Evolutionary conservation across 306 rosid species (phyloP).

Genomic region (Cucurbita argyrosperma): DNA sequence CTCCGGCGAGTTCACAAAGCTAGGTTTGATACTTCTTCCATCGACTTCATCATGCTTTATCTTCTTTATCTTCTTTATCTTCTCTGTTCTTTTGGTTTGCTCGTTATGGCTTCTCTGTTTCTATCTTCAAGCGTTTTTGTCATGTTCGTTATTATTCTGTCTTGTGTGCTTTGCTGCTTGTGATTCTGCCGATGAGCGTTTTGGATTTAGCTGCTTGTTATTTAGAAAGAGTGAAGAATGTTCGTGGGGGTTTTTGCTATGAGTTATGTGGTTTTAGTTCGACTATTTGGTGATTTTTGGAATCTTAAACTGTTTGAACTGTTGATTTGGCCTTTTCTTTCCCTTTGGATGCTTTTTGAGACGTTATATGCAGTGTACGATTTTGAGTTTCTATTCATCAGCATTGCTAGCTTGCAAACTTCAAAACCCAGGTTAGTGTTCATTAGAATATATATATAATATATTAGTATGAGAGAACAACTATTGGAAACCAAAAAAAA

Average conservation of each 20-base stretch:
- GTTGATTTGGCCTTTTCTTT: not conserved
- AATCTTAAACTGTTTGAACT: not conserved
- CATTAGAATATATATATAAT: not conserved
- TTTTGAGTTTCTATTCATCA: not conserved
- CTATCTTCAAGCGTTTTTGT: not conserved
- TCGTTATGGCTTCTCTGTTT: not conserved
- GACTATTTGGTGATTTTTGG: not conserved
- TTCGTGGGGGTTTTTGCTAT: not conserved
- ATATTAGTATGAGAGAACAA: not conserved
- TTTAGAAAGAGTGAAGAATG: not conserved
- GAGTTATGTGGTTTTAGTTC: not conserved
- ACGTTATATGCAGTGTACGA: not conserved
- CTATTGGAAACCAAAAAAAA: not conserved
- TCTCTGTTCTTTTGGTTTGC: not conserved
- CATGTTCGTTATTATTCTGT: not conserved
- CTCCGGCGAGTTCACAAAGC: slow-evolving; percentile 66
- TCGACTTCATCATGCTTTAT: not conserved
- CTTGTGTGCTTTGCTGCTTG: not conserved
- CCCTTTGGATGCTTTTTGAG: not conserved
- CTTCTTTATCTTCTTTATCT: not conserved
- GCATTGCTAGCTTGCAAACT: not conserved
- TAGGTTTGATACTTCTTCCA: slow-evolving; percentile 33
- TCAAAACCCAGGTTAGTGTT: not conserved
- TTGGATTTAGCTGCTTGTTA: not conserved
- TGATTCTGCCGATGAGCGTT: not conserved